Percentiles rank a stretch among this genome's conserved stretches.
Evolutionary conservation across 2,329 filamentous ascomycete species (phyloP).

Genomic region (Fusarium keratoplasticum): DNA sequence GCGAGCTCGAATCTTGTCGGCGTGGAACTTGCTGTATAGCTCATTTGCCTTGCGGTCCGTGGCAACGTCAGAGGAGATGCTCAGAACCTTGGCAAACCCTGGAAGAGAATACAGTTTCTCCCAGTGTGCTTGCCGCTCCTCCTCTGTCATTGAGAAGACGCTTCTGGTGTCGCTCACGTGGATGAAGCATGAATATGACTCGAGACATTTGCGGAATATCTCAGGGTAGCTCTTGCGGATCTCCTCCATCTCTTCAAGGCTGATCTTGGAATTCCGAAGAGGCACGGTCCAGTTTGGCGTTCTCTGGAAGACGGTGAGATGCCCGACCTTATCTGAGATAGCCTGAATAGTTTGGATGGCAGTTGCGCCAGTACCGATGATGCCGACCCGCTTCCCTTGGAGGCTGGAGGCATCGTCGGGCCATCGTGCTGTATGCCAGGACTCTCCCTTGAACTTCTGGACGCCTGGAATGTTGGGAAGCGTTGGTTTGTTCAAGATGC

Average conservation of each 20-base stretch:
- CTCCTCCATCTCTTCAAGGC: conserved; percentile 29
- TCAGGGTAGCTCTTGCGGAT: conserved; percentile 35
- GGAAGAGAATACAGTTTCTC: conserved; percentile 50
- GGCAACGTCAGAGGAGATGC: conserved; percentile 16
- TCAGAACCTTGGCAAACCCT: conserved; percentile 51
- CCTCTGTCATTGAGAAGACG: conserved; percentile 41
- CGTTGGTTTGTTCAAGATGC: conserved; percentile 47
- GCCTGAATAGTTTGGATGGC: conserved; percentile 28
- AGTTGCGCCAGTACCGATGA: conserved; percentile 24
- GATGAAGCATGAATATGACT: conserved; percentile 41
- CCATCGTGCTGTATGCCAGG: conserved; percentile 29
- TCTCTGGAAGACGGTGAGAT: conserved; percentile 23
- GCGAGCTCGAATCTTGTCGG: conserved; percentile 20
- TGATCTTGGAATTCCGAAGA: conserved; percentile 23
- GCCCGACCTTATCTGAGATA: conserved; percentile 17
- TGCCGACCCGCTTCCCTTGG: conserved; percentile 18
- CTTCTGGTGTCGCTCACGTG: conserved; percentile 24
- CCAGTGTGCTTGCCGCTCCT: conserved; percentile 42
- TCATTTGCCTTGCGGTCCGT: conserved; percentile 23
- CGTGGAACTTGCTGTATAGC: conserved; percentile 22
- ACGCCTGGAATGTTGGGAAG: conserved; percentile 50
- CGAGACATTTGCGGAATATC: conserved; percentile 32
- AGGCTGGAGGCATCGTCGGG: conserved; percentile 8
- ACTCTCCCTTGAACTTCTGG: conserved; percentile 8
- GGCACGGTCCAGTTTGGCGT: conserved; percentile 27